Conservation (phyloP, 495 filamentous ascomycete species). For the Penicillium paradoxum region DNA sequence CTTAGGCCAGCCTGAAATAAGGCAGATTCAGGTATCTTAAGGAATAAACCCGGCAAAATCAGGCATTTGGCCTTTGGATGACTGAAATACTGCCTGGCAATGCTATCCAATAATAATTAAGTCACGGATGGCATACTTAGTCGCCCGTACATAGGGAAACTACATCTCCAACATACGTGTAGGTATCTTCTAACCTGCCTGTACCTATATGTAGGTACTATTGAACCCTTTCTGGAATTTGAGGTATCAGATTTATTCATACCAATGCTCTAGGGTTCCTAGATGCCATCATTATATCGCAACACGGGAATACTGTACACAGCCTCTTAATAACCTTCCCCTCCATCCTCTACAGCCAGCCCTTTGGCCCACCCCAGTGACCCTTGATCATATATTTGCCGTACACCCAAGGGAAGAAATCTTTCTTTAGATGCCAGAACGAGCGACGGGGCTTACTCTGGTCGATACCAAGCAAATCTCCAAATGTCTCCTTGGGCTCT, state of each 20-base stretch:
- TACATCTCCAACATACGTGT: too few species aligned
- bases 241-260: background rate
- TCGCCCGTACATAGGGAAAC: too few species aligned
- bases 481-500: constrained; percentile 65
- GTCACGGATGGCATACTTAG: too few species aligned
- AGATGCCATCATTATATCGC: background rate
- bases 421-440: constrained; percentile 66
- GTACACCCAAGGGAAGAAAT: constrained; percentile 68
- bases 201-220: too few species aligned
- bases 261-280: background rate
- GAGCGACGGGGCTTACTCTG: constrained; percentile 50
- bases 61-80: too few species aligned
- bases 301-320: background rate
- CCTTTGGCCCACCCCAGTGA: constrained; percentile 58
- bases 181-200: too few species aligned
- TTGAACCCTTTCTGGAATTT: background rate
- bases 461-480: constrained; percentile 49
- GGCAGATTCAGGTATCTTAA: too few species aligned
- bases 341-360: constrained; percentile 27
- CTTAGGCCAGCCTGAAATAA: too few species aligned
- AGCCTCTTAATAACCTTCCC: background rate
- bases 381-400: constrained; percentile 55
- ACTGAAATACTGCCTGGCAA: too few species aligned
- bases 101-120: too few species aligned
- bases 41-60: too few species aligned